Evolutionary conservation across 2,329 filamentous ascomycete species (phyloP), one percentile per base, ranked within the genome.

Genomic region (Plenodomus lindquistii): DNA sequence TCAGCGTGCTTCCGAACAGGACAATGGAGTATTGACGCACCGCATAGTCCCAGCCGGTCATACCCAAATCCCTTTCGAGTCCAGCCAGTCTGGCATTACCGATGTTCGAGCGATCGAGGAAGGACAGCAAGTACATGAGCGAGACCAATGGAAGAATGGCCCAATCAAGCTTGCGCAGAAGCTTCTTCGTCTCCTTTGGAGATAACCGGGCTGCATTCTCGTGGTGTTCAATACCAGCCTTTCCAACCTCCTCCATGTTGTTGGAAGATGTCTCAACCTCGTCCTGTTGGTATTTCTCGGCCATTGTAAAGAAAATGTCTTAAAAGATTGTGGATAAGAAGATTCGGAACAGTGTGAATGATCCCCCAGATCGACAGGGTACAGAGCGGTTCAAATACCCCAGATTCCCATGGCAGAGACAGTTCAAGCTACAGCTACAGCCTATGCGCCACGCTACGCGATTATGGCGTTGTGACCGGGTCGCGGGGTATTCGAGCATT

Each of bases 41-140:
- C 34, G 61, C 62, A 43, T 60, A 60, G 20, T 60, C 39, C 10
- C 55, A 54, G 2, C 59, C 59, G 2, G 34, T 55, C 62, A 69
- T 65, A 2, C 48, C 45, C 18, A 64, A 27, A 37, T 60, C 54
- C 24, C 36, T 48, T 21, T 64, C 62, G 16, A 66, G 50, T 3
- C 60, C 60, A 13, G 56, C 62, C 2, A 66, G 43, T 13, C 56
- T 52, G 11, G 62, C 60, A 42, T 64, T 63, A 31, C 75, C 75
- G 40, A 78, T 74, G 60, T 78, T 79, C 41, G 74, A 74, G 5
- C 72, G 59, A 47, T 76, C 73, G 34, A 76, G 74, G 57, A 75
- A 74, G 6, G 73, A 70, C 3, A 75, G 59, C 2, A 75, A 64
- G 16, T 49, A 49, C 37, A 69, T 55, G 1, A 66, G 18, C 1